Conservation (phyloP, 2,329 filamentous ascomycete genomes). For the Fusarium neocosmosporiellum region DNA sequence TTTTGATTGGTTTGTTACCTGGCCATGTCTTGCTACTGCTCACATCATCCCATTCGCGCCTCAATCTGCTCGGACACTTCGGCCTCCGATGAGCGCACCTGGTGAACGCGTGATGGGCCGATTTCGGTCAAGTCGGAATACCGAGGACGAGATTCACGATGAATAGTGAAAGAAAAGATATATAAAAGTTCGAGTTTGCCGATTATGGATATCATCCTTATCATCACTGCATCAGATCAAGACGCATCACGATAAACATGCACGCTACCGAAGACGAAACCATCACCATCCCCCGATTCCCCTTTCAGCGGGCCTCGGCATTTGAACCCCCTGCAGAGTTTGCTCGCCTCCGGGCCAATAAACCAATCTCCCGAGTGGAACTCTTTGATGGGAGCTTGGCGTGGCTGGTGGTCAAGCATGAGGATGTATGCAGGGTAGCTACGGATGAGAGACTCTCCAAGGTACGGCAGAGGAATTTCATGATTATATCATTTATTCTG, state of each 20-base stretch:
- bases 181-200: background rate
- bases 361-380: conserved; percentile 56
- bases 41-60: background rate
- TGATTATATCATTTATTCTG: background rate
- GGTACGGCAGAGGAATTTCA: conserved; percentile 33
- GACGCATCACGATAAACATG: background rate
- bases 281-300: conserved; percentile 19
- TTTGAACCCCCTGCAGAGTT: conserved; percentile 56
- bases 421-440: conserved; percentile 57
- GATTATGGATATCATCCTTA: background rate
- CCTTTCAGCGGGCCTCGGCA: conserved; percentile 23
- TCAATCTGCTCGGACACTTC: background rate
- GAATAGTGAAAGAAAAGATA: background rate
- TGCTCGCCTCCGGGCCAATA: conserved; percentile 52
- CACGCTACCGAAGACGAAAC: background rate
- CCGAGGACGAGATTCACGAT: background rate
- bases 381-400: conserved; percentile 59
- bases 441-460: conserved; percentile 58
- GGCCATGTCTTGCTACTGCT: background rate
- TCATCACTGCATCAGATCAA: background rate
- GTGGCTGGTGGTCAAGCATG: conserved; percentile 60
- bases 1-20: background rate
- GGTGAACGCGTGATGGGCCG: background rate
- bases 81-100: background rate
- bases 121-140: background rate